A percentile compares a stretch with the other conserved stretches of the same genome.
phyloP scores from a whole-genome alignment of 805 yeast species.

The Kazachstania bromeliacearum region DNA sequence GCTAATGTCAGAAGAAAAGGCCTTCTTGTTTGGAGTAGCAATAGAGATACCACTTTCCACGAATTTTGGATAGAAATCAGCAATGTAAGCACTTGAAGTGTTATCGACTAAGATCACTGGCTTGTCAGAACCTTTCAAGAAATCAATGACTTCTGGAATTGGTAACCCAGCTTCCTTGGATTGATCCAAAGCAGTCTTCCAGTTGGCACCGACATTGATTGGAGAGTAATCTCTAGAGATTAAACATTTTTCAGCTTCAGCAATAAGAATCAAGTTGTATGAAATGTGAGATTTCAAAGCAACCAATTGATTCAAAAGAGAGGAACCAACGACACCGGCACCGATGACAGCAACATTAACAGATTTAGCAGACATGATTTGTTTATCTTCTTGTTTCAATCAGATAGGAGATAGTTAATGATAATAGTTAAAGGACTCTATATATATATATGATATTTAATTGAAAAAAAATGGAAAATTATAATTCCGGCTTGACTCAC shows the following conservation, averaged over 20 bases:
- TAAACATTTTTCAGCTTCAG: conserved; percentile 64
- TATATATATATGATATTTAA: no score
- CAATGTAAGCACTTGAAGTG: conserved; percentile 76
- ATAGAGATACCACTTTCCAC: conserved; percentile 73
- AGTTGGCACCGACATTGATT: conserved; percentile 44
- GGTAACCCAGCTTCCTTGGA: conserved; percentile 39
- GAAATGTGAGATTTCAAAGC: conserved; percentile 48
- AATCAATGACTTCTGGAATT: conserved; percentile 49
- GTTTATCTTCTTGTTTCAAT: not conserved
- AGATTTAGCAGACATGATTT: conserved; percentile 37
- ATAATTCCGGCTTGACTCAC: no score
- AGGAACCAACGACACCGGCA: conserved; percentile 92
- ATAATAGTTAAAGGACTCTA: no score
- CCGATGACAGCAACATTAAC: conserved; percentile 70
- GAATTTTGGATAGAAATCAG: conserved; percentile 67
- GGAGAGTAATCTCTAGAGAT: conserved; percentile 63
- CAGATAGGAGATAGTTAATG: not conserved
- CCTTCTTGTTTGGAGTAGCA: conserved; percentile 98
- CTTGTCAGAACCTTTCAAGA: conserved; percentile 50
- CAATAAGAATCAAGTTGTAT: conserved; percentile 72
- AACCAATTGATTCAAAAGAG: conserved; percentile 75
- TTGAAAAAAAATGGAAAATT: no score
- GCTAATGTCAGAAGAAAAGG: conserved; percentile 67
- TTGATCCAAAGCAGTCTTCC: conserved; percentile 42
- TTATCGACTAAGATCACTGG: conserved; percentile 89